phyloP scores from a whole-genome alignment of 2,329 filamentous ascomycete genomes.

The Trichoderma sp. region DNA sequence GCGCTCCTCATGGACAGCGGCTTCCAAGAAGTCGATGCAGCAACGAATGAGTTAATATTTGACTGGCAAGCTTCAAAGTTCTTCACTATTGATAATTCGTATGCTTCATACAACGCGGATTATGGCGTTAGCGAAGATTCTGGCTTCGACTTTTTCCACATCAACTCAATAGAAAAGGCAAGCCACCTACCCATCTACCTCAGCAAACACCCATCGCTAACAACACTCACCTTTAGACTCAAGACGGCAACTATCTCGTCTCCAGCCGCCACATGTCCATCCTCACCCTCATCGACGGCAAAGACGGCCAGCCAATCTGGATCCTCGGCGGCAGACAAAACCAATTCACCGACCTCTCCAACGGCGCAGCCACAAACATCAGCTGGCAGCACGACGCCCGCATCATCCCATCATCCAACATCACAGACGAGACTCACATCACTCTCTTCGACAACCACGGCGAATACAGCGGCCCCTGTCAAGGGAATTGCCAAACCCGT shows the following conservation, averaged over 20 bases:
- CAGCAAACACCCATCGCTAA: background rate
- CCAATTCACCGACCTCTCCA: background rate
- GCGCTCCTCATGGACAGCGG: slow-evolving; percentile 11
- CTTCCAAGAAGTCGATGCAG: background rate
- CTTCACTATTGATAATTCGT: background rate
- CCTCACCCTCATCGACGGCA: background rate
- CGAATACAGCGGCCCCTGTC: background rate
- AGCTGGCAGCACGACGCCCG: slow-evolving; percentile 8
- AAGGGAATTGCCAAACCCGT: background rate
- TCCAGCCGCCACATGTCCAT: slow-evolving; percentile 3
- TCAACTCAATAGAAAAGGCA: slow-evolving; percentile 1
- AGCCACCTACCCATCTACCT: background rate
- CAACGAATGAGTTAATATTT: background rate
- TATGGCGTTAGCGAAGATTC: background rate
- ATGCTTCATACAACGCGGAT: background rate
- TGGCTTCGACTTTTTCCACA: slow-evolving; percentile 7
- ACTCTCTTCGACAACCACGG: slow-evolving; percentile 10
- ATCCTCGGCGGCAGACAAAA: slow-evolving; percentile 4
- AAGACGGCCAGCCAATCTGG: slow-evolving; percentile 1
- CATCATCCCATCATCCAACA: background rate
- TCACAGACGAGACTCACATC: background rate
- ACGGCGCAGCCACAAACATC: slow-evolving; percentile 4
- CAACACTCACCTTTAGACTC: background rate
- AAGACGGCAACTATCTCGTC: slow-evolving; percentile 7
- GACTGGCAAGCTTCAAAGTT: background rate